Evolutionary conservation across 1,284 basidiomycete genomes (phyloP).

Genomic region (Ganoderma meredithae): DNA sequence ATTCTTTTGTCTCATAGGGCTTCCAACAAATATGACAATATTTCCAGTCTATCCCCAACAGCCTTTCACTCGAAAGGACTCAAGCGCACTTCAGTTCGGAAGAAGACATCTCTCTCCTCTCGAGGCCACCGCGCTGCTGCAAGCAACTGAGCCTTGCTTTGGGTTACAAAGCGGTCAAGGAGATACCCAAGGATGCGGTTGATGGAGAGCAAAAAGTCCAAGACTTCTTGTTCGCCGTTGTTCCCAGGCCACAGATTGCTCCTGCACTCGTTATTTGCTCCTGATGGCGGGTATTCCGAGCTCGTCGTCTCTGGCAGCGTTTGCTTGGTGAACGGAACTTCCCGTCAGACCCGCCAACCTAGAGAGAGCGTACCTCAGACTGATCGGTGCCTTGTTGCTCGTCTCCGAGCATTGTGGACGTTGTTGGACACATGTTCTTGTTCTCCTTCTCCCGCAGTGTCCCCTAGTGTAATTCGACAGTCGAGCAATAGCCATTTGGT

Average conservation of each 20-base stretch:
- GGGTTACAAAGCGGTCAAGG: slow-evolving; percentile 12
- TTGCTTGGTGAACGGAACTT: background rate
- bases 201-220: slow-evolving; percentile 9
- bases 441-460: background rate
- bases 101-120: slow-evolving; percentile 14
- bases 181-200: slow-evolving; percentile 7
- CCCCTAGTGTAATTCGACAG: background rate
- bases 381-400: background rate
- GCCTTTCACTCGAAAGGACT: slow-evolving; percentile 17
- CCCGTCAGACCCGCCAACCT: background rate
- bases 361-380: background rate
- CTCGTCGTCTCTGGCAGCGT: background rate
- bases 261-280: background rate
- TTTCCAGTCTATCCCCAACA: background rate
- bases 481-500: background rate
- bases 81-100: slow-evolving; percentile 12
- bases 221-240: background rate
- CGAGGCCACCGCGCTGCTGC: slow-evolving; percentile 13
- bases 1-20: background rate
- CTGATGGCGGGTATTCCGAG: background rate
- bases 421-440: background rate
- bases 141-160: slow-evolving; percentile 11
- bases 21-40: too few species aligned
- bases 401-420: background rate
- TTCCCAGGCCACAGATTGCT: background rate